phyloP scores from a whole-genome alignment of 768 basidiomycete species.

The Lactarius quietus region DNA sequence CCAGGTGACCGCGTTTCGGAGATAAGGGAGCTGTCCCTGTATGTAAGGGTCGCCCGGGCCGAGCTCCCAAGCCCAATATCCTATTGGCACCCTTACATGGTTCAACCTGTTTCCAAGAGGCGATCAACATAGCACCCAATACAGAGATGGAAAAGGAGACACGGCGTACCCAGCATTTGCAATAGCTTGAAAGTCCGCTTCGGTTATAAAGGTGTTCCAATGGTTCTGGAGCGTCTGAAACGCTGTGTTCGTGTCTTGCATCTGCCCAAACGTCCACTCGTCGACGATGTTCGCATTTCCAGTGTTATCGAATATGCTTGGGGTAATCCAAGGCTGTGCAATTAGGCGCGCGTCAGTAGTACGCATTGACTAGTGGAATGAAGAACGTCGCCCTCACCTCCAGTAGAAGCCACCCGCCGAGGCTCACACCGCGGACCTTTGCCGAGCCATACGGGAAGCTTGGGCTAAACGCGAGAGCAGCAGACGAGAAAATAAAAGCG shows the following conservation, averaged over 20 bases:
- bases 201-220: conserved; percentile 84
- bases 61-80: conserved; percentile 89
- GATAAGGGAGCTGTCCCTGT: conserved; percentile 71
- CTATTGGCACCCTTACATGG: conserved; percentile 81
- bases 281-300: conserved; percentile 59
- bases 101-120: conserved; percentile 50
- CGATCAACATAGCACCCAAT: neutral
- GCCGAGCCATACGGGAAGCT: conserved; percentile 71
- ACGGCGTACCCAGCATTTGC: conserved; percentile 63
- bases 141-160: neutral
- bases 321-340: conserved; percentile 69
- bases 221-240: conserved; percentile 52
- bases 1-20: conserved; percentile 65
- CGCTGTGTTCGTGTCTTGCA: conserved; percentile 51
- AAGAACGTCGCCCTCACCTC: conserved; percentile 37
- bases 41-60: conserved; percentile 77
- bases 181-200: conserved; percentile 72
- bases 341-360: neutral
- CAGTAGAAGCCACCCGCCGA: conserved; percentile 63
- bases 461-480: conserved; percentile 35
- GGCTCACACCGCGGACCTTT: conserved; percentile 80
- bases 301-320: conserved; percentile 68
- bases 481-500: neutral
- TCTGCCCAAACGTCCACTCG: conserved; percentile 74
- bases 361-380: neutral